Base-by-base conservation (phyloP, 352 stramenopile species). In the Thraustotheca clavata region DNA sequence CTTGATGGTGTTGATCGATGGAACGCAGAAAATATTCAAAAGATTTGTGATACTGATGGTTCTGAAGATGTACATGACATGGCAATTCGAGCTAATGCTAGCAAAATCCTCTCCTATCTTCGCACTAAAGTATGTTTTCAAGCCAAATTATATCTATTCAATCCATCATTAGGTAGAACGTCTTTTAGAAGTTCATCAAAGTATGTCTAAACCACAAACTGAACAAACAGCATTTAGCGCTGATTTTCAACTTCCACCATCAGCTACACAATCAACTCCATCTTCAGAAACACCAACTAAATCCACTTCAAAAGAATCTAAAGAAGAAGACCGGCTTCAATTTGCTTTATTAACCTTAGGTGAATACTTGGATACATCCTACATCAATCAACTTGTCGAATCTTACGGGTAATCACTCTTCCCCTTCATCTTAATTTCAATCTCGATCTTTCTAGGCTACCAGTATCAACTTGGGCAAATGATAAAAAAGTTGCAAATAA, bases 331-430 rank as follows among this genome's bases (percentile, higher is more conserved):
- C 0, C 38, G 33, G 27, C 43, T 54, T 6, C 57, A 65, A 38
- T 9, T 24, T 4, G 57, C 57, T n/a, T 35, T 65, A 29, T 26
- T 32, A 11, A 65, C 46, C 24, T 31, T 65, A 12, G 43, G 33
- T 7, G 57, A 65, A 20, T 65, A 65, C 38, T n/a, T 65, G 7
- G 57, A 65, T 32, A 31, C 20, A 5, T 38, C 24, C 22, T 65
- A 41, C 33, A 34, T 33, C 0, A 11, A 65, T 4, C 38, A 35
- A 12, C 4, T 65, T 14, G 33, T 65, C 7, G n/a, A 36, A 20
- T 41, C 24, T n/a, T 65, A 65, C 27, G 57, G 57, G 57, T 65
- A 65, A 12, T 9, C 16, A 26, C 20, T 4, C 5, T 31, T 57
- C n/a, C 48, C 4, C n/a, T 20, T n/a, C 9, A 52, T 33, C 14